Evolutionary conservation across 2,329 filamentous ascomycete genomes (phyloP), one percentile per base, ranked within the genome.

Genomic region (Fusarium oxysporum): DNA sequence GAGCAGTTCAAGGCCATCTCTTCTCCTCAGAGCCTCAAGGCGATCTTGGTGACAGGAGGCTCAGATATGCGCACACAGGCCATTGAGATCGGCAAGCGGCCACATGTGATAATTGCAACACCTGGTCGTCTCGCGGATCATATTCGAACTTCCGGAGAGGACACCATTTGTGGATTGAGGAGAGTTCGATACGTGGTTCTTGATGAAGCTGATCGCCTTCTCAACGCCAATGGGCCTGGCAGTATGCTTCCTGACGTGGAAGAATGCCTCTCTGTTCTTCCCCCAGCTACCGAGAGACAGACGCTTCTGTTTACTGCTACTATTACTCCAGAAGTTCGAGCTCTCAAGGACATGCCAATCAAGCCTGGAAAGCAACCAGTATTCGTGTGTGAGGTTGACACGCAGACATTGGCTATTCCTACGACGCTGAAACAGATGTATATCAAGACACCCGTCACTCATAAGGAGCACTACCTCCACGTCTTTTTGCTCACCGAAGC

Each of bases 241-340:
- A 95, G 92, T 82, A 98, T 98, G 95, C 87, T 98, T n/a, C 92
- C 94, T 8, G 96, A 98, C 78, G 91, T 99, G 3, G 94, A 97
- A 80, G 93, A 94, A 69, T 98, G 95, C 78, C 87, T 99, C 8
- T 91, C 90, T 5, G 91, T 92, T 4, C 87, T 99, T 1, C 96
- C 96, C 1, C 91, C 93, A 1, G 89, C 94, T 8, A 84, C 88
- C 3, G 87, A 94, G 78, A 90, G 96, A n/a, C 95, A 99, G 82
- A 99, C 96, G 1, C 89, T 97, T 21, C 89, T 99, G 6, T 99
- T 99, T 84, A 99, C 96, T 13, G 96, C 96, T 21, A 99, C 96
- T 3, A 91, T 99, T 47, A 98, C 96, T 0, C 91, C 94, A 6
- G 96, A 98, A 84, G 95, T 99, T 8, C 90, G 94, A 55, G 93